phyloP scores from a whole-genome alignment of 441 rosid genomes.

The Erodium moschatum region DNA sequence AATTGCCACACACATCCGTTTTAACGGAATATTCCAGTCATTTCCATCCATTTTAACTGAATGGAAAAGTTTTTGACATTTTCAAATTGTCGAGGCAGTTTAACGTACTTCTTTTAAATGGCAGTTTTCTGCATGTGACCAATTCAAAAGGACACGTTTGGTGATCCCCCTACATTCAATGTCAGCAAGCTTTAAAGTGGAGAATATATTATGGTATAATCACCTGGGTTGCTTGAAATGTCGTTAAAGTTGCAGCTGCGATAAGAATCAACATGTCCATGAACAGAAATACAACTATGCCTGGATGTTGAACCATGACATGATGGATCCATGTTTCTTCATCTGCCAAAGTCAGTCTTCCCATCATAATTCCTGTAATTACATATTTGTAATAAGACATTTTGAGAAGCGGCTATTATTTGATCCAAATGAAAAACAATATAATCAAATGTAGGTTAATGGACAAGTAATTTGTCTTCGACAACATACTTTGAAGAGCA shows the following conservation, averaged over 20 bases:
- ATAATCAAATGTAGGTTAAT: background rate
- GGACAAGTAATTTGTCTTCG: constrained; percentile 1
- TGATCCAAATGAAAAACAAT: constrained; percentile 4
- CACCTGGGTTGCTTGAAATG: constrained; percentile 69
- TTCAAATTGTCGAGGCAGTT: no score
- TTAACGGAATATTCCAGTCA: no score
- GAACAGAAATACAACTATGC: constrained; percentile 45
- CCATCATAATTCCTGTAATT: constrained; percentile 57
- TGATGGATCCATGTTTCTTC: constrained; percentile 49
- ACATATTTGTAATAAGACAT: constrained; percentile 4
- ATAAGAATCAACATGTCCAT: constrained; percentile 47
- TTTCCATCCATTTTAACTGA: no score
- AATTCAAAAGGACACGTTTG: no score
- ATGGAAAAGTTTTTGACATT: no score
- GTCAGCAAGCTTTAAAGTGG: background rate
- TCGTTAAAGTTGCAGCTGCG: constrained; percentile 51
- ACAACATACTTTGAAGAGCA: constrained; percentile 61
- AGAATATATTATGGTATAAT: constrained; percentile 3
- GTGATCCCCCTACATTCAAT: background rate
- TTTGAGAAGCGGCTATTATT: background rate
- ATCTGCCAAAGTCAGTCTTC: constrained; percentile 26
- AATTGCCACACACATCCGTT: no score
- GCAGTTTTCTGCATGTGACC: no score
- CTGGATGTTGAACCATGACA: constrained; percentile 50
- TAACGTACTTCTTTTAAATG: no score